Evolutionary conservation across 2,329 filamentous ascomycete species (phyloP).

Genomic region (Plectosphaerella cucumerina): DNA sequence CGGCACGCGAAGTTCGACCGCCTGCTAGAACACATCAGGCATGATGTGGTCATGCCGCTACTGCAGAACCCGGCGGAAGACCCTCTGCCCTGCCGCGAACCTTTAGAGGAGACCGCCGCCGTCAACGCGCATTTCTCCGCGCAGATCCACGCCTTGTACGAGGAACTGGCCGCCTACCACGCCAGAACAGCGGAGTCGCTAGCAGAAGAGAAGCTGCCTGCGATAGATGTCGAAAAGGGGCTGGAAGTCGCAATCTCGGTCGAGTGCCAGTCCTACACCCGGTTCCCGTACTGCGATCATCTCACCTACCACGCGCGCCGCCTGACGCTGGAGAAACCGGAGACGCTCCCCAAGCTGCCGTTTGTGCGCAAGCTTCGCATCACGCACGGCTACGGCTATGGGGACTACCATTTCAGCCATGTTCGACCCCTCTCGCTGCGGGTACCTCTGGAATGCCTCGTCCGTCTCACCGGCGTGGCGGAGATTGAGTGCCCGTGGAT

Average conservation of each 20-base stretch:
- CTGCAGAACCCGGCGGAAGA: background rate
- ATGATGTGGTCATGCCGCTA: background rate
- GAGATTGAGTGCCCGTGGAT: slow-evolving; percentile 14
- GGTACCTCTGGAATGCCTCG: slow-evolving; percentile 16
- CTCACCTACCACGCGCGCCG: slow-evolving; percentile 14
- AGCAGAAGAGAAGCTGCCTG: too few relatives aligned
- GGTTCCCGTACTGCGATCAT: slow-evolving; percentile 6
- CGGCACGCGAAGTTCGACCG: background rate
- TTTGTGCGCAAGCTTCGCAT: slow-evolving; percentile 10
- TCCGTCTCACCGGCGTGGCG: slow-evolving; percentile 15
- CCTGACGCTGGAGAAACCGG: slow-evolving; percentile 12
- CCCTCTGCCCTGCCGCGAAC: slow-evolving; percentile 14
- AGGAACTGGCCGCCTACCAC: slow-evolving; percentile 7
- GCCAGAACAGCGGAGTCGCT: background rate
- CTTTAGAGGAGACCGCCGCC: slow-evolving; percentile 10
- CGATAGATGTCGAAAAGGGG: too few relatives aligned
- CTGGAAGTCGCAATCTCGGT: background rate
- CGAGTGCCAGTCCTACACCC: too few relatives aligned
- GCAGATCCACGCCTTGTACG: slow-evolving; percentile 11
- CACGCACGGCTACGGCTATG: background rate
- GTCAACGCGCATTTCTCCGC: slow-evolving; percentile 12
- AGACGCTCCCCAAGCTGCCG: slow-evolving; percentile 11
- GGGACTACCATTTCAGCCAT: background rate
- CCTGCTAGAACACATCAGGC: background rate
- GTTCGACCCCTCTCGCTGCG: slow-evolving; percentile 16